Percentiles rank a stretch among this genome's conserved stretches.
Conservation (phyloP, 331 rosid species). For the Spiraea crenata region DNA sequence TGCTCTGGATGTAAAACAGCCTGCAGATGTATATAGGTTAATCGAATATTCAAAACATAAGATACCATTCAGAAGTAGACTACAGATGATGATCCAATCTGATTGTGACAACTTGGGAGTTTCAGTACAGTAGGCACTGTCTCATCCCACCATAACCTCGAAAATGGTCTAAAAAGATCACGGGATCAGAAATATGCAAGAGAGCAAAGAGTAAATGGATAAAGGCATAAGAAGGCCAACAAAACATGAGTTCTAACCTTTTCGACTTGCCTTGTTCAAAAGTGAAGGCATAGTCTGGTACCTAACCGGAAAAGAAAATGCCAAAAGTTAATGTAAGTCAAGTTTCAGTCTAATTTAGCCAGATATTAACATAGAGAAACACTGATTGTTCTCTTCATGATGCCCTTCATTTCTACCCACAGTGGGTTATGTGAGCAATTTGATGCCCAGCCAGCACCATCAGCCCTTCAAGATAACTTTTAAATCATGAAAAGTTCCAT, state of each 20-base stretch:
- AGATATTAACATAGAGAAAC: neutral
- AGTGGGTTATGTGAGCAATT: neutral
- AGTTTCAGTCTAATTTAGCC: neutral
- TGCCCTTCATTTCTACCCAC: neutral
- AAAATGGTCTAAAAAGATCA: conserved; percentile 60
- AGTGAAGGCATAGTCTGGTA: conserved; percentile 49
- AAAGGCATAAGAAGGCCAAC: conserved; percentile 10
- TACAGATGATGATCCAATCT: conserved; percentile 39
- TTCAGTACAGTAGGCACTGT: conserved; percentile 88
- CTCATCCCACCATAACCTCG: conserved; percentile 96
- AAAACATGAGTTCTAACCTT: conserved; percentile 34
- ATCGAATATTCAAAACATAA: neutral
- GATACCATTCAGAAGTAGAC: conserved; percentile 8
- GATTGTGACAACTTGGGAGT: conserved; percentile 64
- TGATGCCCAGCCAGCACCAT: neutral
- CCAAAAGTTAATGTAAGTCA: neutral
- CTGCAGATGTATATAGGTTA: conserved; percentile 33
- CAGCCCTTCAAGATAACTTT: neutral
- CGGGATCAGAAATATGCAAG: conserved; percentile 5
- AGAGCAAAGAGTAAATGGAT: neutral
- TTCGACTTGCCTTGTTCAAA: conserved; percentile 52
- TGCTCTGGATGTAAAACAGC: conserved; percentile 73
- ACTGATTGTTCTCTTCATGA: neutral
- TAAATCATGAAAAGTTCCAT: too few relatives aligned
- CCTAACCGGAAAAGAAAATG: conserved; percentile 18